Evolutionary conservation across 108 stramenopile species (phyloP), one percentile per base, ranked within the genome.

Genomic region (Skeletonema tropicum): DNA sequence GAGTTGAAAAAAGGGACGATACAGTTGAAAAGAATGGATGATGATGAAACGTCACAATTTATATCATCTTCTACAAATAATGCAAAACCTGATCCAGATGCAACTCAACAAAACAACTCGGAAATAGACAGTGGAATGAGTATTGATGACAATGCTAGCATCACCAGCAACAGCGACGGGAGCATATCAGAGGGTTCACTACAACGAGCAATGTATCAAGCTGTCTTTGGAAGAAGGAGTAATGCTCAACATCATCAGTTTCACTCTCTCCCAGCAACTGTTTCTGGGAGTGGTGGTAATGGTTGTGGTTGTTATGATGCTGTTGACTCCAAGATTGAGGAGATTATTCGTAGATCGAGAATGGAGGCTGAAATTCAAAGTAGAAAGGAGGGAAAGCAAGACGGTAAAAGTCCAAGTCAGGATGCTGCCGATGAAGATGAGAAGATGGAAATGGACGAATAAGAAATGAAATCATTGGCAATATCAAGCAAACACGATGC

Each of bases 241-340:
- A 55, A 10, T 9, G 6, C 52, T 55, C 52, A 21, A 23, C 42
- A 55, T 55, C 52, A 55, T 55, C 52, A 55, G 1, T 19, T 26
- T 11, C 65, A 14, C 11, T 69, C 67, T 3, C 17, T 63, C 12
- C 25, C 36, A 36, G 19, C 46, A 23, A 14, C 57, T 8, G 7
- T 33, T 49, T 26, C 11, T 30, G 67, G 39, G 5, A 29, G 48
- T 12, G 46, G 67, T 21, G 41, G 41, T 2, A 29, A 49, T 17
- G 68, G 57, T 31, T 23, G n/a, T 2, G 36, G 64, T 0, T 41
- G 52, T 23, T 55, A 73, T 66, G 78, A 79, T 31, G 58, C 31
- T 17, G 78, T 79, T 13, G 78, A 79, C 57, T 57, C 71, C 32
- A 79, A 79, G 29, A 73, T 79, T 68, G 78, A 79, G 41, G 78